Base-by-base conservation (phyloP, 129 eudicot species). In the Pittosporum tobira region DNA sequence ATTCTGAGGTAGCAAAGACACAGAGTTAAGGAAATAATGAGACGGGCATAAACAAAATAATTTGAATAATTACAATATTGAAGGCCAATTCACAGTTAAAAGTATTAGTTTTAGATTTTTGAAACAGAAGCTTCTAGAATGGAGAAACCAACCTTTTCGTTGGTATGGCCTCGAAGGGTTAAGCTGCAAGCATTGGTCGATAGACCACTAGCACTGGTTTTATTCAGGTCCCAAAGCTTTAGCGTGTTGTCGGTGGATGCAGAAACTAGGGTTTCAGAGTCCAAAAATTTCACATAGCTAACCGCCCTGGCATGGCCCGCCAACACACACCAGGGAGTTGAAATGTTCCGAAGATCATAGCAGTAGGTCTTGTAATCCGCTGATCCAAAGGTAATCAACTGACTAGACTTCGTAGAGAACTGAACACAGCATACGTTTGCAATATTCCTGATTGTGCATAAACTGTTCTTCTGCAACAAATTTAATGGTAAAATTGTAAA, bases 151-250 rank as follows among this genome's bases (percentile, higher is more conserved):
- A 81, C 95, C 95, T 79, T 82, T 64, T 71, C 70, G 29, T 86
- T 86, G 27, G 79, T 76, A 37, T 86, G 95, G 25, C 95, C 90
- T 1, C 18, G 65, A 36, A 73, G 64, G 65, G 90, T 82, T 67
- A 61, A 79, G 61, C 43, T 73, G 76, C 90, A 76, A 68, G 83
- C 86, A 64, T 77, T 22, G 13, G 48, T 20, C 13, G 82, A 70
- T 20, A 75, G 36, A 11, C 77, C 70, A 6, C 63, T 57, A 7
- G 51, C 60, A 37, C 63, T 73, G 12, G 87, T 61, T 63, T 70
- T 71, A 22, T 59, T 79, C 24, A 86, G 84, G 52, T 86, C 90
- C 95, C 95, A 86, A 27, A 86, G 65, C 84, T 86, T 86, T 47
- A 86, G 31, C 0, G 82, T 82, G 68, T 71, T 79, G 50, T 86